A percentile compares a stretch with the other conserved stretches of the same genome.
Evolutionary conservation across 1,139 yeast species (phyloP).

Genomic region (Yamadazyma atmosphaerica): DNA sequence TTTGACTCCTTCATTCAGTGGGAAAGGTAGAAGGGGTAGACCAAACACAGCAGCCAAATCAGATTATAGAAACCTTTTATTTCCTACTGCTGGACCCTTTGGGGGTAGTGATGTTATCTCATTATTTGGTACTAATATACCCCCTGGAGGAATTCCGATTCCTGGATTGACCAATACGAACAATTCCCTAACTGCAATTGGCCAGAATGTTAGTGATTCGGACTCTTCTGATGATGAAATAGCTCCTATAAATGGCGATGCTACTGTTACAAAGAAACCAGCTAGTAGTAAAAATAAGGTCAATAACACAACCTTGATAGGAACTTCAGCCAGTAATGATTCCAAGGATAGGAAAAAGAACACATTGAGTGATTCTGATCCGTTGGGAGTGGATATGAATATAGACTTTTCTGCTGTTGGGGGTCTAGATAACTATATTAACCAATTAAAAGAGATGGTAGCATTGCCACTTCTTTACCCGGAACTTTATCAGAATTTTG

Average conservation of each 20-base stretch:
- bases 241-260: conserved; percentile 40
- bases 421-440: conserved; percentile 86
- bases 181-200: conserved; percentile 48
- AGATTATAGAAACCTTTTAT: conserved; percentile 60
- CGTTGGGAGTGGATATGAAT: conserved; percentile 90
- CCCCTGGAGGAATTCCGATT: conserved; percentile 49
- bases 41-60: conserved; percentile 35
- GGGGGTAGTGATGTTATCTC: conserved; percentile 89
- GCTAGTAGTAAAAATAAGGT: conserved; percentile 19
- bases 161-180: conserved; percentile 34
- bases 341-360: conserved; percentile 51
- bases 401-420: conserved; percentile 91
- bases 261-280: conserved; percentile 29
- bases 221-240: conserved; percentile 73
- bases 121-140: conserved; percentile 66
- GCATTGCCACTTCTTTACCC: conserved; percentile 92
- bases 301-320: conserved; percentile 31
- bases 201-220: conserved; percentile 52
- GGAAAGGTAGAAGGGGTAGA: conserved; percentile 28
- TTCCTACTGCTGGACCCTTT: conserved; percentile 97
- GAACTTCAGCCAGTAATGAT: conserved; percentile 34
- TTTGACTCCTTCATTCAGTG: conserved; percentile 8
- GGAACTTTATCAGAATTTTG: conserved; percentile 86
- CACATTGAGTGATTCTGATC: conserved; percentile 88
- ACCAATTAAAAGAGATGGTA: conserved; percentile 96